phyloP scores from a whole-genome alignment of 73 alveolate genomes.

The Stentor coeruleus region DNA sequence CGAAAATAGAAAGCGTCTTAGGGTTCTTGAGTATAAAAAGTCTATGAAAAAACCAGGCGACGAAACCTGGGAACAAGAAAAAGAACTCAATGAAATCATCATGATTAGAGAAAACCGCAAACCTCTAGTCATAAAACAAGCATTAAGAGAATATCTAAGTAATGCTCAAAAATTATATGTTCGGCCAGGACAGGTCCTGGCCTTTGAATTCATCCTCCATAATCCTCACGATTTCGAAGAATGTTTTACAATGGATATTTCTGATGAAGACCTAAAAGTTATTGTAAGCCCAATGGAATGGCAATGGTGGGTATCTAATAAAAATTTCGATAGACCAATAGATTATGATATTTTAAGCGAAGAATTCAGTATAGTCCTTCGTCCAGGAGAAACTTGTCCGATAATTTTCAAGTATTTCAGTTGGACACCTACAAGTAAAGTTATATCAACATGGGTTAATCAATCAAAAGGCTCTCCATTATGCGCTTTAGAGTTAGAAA shows the following conservation, averaged over 20 bases:
- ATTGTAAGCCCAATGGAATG: constrained; percentile 38
- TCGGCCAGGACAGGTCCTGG: background rate
- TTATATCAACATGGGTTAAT: constrained; percentile 30
- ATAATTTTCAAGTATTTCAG: constrained; percentile 46
- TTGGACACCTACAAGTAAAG: constrained; percentile 29
- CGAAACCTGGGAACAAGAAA: constrained; percentile 28
- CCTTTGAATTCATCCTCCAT: background rate
- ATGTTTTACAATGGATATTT: constrained; percentile 16
- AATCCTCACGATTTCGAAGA: constrained; percentile 5
- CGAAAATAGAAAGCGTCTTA: constrained; percentile 7
- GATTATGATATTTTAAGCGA: constrained; percentile 50
- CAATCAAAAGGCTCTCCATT: constrained; percentile 39
- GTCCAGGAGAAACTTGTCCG: constrained; percentile 52
- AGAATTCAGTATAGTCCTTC: constrained; percentile 32
- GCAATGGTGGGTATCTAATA: constrained; percentile 47
- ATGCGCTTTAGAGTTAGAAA: constrained; percentile 36
- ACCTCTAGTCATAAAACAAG: constrained; percentile 24
- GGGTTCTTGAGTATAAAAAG: constrained; percentile 22
- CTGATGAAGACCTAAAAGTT: constrained; percentile 14
- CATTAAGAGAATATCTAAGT: background rate
- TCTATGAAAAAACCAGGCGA: background rate
- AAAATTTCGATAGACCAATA: constrained; percentile 46
- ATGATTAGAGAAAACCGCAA: constrained; percentile 14
- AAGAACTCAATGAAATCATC: constrained; percentile 2
- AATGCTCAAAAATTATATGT: background rate